Percentiles rank a stretch among this genome's conserved stretches.
These are phyloP conservation scores for Microglena sp. DNA, from an alignment of 139 green algal genomes.

Conservation along the genomic window DNA sequence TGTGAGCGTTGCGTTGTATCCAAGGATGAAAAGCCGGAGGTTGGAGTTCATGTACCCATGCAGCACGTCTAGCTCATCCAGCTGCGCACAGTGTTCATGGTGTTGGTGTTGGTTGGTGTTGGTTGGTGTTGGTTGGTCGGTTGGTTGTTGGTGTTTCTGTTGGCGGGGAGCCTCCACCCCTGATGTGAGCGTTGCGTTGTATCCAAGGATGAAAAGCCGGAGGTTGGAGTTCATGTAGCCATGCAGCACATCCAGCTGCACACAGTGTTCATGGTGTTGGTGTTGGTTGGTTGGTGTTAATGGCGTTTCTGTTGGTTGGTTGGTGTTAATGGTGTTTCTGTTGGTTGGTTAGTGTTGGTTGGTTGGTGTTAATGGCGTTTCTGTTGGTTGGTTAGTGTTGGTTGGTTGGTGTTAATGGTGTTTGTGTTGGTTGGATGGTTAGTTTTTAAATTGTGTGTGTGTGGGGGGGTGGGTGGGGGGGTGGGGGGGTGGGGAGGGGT, in stretches of 20 bases:
- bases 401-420: constrained; percentile 85
- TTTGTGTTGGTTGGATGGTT: no score
- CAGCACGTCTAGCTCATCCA: constrained; percentile 45
- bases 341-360: no score
- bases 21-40: constrained; percentile 75
- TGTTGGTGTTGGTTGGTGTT: no score
- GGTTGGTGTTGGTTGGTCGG: no score
- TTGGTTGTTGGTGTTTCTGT: constrained; percentile 73
- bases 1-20: constrained; percentile 95
- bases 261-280: no score
- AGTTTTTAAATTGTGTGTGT: no score
- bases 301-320: no score
- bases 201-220: constrained; percentile 85
- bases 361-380: no score
- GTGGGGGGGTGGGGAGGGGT: no score
- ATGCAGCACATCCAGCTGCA: constrained; percentile 40
- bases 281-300: no score
- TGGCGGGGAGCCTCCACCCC: constrained; percentile 11
- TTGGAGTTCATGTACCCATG: constrained; percentile 31
- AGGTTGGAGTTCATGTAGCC: constrained; percentile 33
- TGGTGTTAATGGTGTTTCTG: constrained; percentile 76
- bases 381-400: constrained; percentile 75
- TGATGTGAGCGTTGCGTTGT: constrained; percentile 92
- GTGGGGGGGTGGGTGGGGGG: no score
- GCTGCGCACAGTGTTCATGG: no score